Evolutionary conservation across 129 eudicot genomes (phyloP).

Genomic region (Pulicaria dysenterica): DNA sequence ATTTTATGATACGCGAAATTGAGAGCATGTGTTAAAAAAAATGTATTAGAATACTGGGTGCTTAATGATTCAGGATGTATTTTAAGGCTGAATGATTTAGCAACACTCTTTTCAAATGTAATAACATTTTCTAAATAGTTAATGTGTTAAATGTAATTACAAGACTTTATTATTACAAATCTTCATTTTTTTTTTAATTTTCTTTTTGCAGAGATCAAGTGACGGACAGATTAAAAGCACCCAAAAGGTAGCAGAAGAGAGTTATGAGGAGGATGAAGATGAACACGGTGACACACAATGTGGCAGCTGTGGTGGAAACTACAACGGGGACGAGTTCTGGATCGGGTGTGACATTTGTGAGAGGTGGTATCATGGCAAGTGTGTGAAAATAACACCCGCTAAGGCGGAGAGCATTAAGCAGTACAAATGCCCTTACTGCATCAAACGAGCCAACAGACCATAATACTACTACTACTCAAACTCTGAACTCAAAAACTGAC

Average conservation of each 20-base stretch:
- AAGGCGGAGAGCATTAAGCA: conserved; percentile 87
- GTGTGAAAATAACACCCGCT: conserved; percentile 90
- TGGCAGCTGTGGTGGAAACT: conserved; percentile 82
- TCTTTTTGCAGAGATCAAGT: conserved; percentile 59
- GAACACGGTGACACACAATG: conserved; percentile 88
- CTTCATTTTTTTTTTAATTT: no score
- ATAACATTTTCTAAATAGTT: no score
- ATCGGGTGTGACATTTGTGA: conserved; percentile 89
- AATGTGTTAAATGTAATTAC: no score
- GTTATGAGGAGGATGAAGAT: conserved; percentile 79
- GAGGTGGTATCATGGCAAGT: conserved; percentile 86
- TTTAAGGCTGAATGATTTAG: no score
- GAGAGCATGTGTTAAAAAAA: no score
- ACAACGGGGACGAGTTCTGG: conserved; percentile 86
- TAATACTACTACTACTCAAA: not conserved
- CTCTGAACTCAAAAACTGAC: not conserved
- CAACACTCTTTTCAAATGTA: no score
- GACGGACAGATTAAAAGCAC: conserved; percentile 69
- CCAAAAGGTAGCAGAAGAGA: conserved; percentile 66
- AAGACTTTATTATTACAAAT: no score
- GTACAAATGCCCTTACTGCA: conserved; percentile 85
- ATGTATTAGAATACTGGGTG: no score
- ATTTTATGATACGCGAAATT: no score
- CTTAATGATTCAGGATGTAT: no score
- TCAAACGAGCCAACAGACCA: conserved; percentile 9